phyloP scores from a whole-genome alignment of 2,329 filamentous ascomycete species.

The Monilinia aucupariae region DNA sequence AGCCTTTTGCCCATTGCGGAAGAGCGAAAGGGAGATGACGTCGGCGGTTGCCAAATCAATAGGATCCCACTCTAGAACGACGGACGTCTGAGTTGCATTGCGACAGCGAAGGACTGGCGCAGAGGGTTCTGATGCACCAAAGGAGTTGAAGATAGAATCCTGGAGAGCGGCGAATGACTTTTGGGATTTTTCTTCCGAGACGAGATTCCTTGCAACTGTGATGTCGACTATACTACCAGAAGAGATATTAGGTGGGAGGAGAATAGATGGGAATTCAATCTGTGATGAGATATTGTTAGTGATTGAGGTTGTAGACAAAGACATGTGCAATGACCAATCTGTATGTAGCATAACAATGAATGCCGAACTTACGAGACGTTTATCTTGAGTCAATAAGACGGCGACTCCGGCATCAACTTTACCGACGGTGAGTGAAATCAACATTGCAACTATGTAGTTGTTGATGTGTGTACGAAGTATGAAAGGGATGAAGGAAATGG shows the following conservation, averaged over 20 bases:
- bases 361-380: constrained; percentile 68
- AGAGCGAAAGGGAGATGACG: constrained; percentile 81
- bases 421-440: constrained; percentile 95
- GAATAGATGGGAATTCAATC: constrained; percentile 98
- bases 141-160: constrained; percentile 77
- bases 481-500: not conserved
- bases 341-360: not conserved
- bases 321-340: constrained; percentile 6
- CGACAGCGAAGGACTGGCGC: constrained; percentile 80
- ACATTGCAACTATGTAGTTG: constrained; percentile 51
- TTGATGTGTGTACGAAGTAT: not conserved
- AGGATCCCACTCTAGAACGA: constrained; percentile 97
- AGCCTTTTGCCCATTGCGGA: constrained; percentile 94
- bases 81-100: constrained; percentile 97
- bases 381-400: constrained; percentile 92
- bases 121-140: constrained; percentile 72
- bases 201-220: constrained; percentile 79
- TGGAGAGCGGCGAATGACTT: constrained; percentile 80
- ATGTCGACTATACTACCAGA: constrained; percentile 98
- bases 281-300: constrained; percentile 39
- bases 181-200: constrained; percentile 69
- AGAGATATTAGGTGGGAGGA: constrained; percentile 89
- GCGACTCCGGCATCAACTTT: constrained; percentile 99
- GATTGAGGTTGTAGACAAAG: constrained; percentile 6
- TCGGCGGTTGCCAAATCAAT: constrained; percentile 89